Evolutionary conservation across 2,329 filamentous ascomycete species (phyloP), one percentile per base, ranked within the genome.

Genomic region (Phoma sp.): DNA sequence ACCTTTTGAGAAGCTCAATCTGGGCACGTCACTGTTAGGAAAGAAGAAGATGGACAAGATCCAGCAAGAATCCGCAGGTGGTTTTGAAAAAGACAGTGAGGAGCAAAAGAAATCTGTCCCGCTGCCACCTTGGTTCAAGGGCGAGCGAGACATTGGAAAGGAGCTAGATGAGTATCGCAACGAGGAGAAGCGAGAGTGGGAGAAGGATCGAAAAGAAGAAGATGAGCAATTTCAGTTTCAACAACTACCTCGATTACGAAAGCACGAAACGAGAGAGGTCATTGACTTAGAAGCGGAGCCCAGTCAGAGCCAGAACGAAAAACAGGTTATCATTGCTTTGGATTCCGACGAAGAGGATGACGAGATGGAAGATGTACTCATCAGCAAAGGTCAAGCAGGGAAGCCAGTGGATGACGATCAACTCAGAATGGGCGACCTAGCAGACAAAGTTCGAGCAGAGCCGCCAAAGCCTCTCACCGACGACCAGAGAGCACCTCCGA

Each of bases 1-100:
- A 5, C 95, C 95, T 0, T 99, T 99, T 67, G 92, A 96, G 64
- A 93, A 83, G 43, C 77, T 88, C 6, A 83, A 92, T 68, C 81
- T 96, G 1, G 86, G 89, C 37, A 87, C 84, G 45, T 87, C 84
- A 29, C 74, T 79, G 10, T 72, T 78, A 12, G 79, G 77, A 23
- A 82, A 76, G 72, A 83, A 79, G 73, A 84, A 79, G 63, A 81
- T 77, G 77, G 78, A 78, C 66, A 80, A 74, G 60, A 77, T 78
- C 46, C 76, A 83, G 52, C 78, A 83, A 46, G 82, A 84, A 5
- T 73, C 78, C 55, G 83, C 84, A 30, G 88, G 88, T 18, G 89
- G 88, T 0, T 91, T 92, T 64, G 83, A 88, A 49, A 84, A 79
- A 59, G 80, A 77, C 6, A 50, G 62, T 3, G 69, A 71, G 11